Evolutionary conservation across 129 eudicot species (phyloP), one percentile per base, ranked within the genome.

Genomic region (Saussurea involucrata): DNA sequence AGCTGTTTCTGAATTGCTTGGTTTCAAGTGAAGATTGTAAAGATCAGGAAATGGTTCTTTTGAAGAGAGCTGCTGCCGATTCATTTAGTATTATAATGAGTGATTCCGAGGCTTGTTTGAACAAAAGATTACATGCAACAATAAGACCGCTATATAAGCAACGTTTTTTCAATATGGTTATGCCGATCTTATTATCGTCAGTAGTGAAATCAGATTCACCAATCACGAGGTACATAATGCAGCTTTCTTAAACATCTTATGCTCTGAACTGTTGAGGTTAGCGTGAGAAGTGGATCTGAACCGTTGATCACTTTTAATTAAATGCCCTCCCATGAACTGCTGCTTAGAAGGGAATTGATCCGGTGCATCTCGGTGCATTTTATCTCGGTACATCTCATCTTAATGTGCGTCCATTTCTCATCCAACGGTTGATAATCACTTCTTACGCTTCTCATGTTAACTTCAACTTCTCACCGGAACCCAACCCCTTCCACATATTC

Each of bases 141-240:
- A 46, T 88, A 44, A 81, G 88, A 44, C 99, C 97, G 4, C 86
- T 95, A 53, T 95, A 92, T 83, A 95, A 95, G 86, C 99, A 95
- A 63, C 87, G 99, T 1, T 82, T 95, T 64, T 95, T 86, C 87
- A 89, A 76, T 84, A 89, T 81, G 74, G 81, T 95, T 66, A 78
- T 71, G 84, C 97, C 99, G 3, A 85, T 95, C 63, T 72, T 95
- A 34, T 33, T 65, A 61, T 75, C 94, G 24, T 81, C 90, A 36
- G 7, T 86, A 10, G 63, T 75, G 78, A 88, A 88, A 83, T 82
- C 90, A 44, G 83, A 83, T 60, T 81, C 90, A 57, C 78, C 86
- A 61, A 8, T 72, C 32, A 75, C 82, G 63, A 91, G 97, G 97
- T 91, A 79, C 7, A 6, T 78, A n/a, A 21, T 8, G 25, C 24